Conservation (phyloP, 768 basidiomycete genomes). For the Amanita molliuscula region DNA sequence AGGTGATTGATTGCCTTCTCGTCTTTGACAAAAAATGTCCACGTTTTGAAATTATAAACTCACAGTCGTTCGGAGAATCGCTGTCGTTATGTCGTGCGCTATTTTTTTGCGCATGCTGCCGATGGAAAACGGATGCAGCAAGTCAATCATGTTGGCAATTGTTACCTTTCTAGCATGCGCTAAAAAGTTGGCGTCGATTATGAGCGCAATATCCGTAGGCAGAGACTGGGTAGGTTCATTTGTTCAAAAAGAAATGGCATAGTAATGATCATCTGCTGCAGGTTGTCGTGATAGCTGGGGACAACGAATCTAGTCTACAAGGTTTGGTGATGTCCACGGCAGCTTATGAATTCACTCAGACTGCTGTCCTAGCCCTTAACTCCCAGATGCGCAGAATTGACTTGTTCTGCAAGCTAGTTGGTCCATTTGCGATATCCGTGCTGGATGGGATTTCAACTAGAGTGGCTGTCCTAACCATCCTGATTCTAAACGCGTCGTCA, state of each 20-base stretch:
- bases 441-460: constrained; percentile 14
- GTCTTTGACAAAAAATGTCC: not conserved
- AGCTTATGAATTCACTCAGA: not conserved
- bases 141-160: constrained; percentile 6
- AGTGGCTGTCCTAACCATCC: constrained; percentile 11
- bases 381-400: constrained; percentile 22
- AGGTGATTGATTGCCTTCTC: constrained; percentile 7
- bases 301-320: constrained; percentile 2
- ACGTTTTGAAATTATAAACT: not conserved
- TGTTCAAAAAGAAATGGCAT: not conserved
- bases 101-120: constrained; percentile 11
- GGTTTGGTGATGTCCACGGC: not conserved
- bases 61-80: constrained; percentile 13
- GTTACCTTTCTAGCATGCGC: constrained; percentile 12
- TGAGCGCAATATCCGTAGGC: constrained; percentile 18
- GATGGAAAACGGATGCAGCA: not conserved
- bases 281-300: constrained; percentile 6
- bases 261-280: not conserved
- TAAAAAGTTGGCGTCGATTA: constrained; percentile 17
- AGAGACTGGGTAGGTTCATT: constrained; percentile 17
- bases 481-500: constrained; percentile 13
- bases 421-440: constrained; percentile 16
- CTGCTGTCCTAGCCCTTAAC: constrained; percentile 12
- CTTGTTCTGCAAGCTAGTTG: constrained; percentile 18
- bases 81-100: constrained; percentile 14